Evolutionary conservation across 2,329 filamentous ascomycete genomes (phyloP).

Genomic region (Claviceps capensis): DNA sequence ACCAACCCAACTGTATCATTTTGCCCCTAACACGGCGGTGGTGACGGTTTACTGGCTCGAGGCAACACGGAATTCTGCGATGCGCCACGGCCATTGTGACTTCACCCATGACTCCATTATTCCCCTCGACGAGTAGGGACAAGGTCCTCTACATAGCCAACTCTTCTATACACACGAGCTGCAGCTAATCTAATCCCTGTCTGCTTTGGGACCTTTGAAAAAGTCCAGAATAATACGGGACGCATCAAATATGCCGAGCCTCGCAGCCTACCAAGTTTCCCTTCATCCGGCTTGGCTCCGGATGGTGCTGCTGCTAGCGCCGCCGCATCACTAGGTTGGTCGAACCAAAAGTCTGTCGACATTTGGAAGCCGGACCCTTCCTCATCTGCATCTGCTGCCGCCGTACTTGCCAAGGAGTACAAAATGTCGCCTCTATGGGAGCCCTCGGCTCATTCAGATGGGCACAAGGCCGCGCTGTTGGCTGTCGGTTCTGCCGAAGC

Average conservation of each 20-base stretch:
- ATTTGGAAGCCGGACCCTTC: conserved; percentile 51
- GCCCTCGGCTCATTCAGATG: conserved; percentile 47
- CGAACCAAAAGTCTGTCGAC: conserved; percentile 51
- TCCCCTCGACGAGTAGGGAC: no score
- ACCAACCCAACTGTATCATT: no score
- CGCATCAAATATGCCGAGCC: conserved; percentile 58
- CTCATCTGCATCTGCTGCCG: conserved; percentile 34
- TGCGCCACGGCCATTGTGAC: background rate
- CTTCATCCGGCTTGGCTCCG: conserved; percentile 46
- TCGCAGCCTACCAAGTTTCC: conserved; percentile 61
- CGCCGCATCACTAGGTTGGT: conserved; percentile 62
- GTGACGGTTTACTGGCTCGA: background rate
- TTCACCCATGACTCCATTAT: no score
- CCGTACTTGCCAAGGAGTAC: conserved; percentile 28
- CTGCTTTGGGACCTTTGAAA: background rate
- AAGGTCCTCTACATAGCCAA: background rate
- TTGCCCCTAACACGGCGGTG: background rate
- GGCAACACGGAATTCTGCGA: background rate
- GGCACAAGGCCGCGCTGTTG: conserved; percentile 61
- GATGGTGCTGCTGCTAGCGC: conserved; percentile 53
- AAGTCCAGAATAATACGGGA: conserved; percentile 17
- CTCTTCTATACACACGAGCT: background rate
- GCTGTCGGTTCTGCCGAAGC: conserved; percentile 33
- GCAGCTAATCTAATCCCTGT: background rate
- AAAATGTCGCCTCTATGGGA: conserved; percentile 42